A percentile compares a stretch with the other conserved stretches of the same genome.
Conservation (phyloP, 371 early-diverging fungal species). For the Batkoa obscura region DNA sequence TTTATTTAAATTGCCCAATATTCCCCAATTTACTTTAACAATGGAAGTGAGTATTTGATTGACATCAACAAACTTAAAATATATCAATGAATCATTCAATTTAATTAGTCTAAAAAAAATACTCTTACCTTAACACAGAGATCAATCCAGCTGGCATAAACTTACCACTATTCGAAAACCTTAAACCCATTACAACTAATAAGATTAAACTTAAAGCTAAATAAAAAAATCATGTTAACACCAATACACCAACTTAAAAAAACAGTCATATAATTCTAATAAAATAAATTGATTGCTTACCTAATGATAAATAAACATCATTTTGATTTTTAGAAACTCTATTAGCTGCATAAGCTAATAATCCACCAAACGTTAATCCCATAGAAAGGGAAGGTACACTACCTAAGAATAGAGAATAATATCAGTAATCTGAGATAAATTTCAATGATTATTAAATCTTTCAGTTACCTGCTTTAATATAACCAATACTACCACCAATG, state of each 20-base stretch:
- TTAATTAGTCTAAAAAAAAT: no score
- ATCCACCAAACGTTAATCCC: constrained; percentile 19
- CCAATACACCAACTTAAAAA: neutral
- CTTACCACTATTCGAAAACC: constrained; percentile 27
- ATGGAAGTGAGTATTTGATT: no score
- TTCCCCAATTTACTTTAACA: no score
- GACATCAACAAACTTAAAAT: no score
- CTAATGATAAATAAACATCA: constrained; percentile 19
- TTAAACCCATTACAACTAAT: constrained; percentile 30
- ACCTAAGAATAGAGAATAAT: constrained; percentile 9
- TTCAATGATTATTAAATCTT: neutral
- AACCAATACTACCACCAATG: constrained; percentile 2
- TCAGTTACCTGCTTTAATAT: constrained; percentile 4
- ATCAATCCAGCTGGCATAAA: constrained; percentile 44
- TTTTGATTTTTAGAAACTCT: constrained; percentile 21
- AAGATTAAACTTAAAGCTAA: constrained; percentile 21
- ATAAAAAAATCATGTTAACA: neutral
- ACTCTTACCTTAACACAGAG: constrained; percentile 19
- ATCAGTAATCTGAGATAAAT: neutral
- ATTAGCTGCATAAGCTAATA: constrained; percentile 19
- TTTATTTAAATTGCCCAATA: no score
- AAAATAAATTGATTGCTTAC: constrained; percentile 11
- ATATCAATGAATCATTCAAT: no score
- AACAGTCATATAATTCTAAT: neutral
- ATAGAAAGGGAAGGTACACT: constrained; percentile 21